A percentile compares a stretch with the other conserved stretches of the same genome.
Evolutionary conservation across 176 grass and related monocot species (phyloP).

Genomic region (Phragmites australis): DNA sequence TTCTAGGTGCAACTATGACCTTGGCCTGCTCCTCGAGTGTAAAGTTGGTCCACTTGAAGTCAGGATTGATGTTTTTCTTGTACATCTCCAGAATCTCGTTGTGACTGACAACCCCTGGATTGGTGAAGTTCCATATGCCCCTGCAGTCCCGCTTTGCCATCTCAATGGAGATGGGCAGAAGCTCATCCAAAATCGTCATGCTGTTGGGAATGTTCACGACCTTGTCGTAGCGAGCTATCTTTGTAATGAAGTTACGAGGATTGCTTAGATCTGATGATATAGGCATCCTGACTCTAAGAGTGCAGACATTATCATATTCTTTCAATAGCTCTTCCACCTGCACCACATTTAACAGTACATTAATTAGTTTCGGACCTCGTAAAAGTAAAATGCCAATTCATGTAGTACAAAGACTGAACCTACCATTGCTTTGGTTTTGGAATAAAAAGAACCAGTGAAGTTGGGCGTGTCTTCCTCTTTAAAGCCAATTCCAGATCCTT

Average conservation of each 20-base stretch:
- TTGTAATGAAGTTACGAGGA: slow-evolving; percentile 69
- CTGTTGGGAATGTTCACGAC: slow-evolving; percentile 73
- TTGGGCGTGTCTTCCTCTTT: slow-evolving; percentile 70
- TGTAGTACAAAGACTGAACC: neutral
- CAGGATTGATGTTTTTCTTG: slow-evolving; percentile 50
- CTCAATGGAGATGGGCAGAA: slow-evolving; percentile 61
- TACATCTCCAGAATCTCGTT: slow-evolving; percentile 78
- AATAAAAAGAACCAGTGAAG: slow-evolving; percentile 71
- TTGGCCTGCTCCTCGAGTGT: slow-evolving; percentile 85
- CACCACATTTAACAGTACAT: neutral
- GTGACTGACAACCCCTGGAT: slow-evolving; percentile 61
- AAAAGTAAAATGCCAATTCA: neutral
- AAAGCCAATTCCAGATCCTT: slow-evolving; percentile 67
- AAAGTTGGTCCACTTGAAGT: slow-evolving; percentile 64
- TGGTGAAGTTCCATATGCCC: slow-evolving; percentile 72
- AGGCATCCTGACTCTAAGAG: slow-evolving; percentile 66
- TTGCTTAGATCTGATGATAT: slow-evolving; percentile 67
- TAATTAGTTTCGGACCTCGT: neutral
- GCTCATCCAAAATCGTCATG: slow-evolving; percentile 68
- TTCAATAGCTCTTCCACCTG: slow-evolving; percentile 79
- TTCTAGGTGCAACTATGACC: slow-evolving; percentile 73
- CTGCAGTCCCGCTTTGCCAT: slow-evolving; percentile 65
- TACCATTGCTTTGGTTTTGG: slow-evolving; percentile 83
- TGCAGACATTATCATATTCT: slow-evolving; percentile 70
- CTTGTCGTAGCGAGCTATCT: slow-evolving; percentile 64